Evolutionary conservation across 2,329 filamentous ascomycete genomes (phyloP).

Genomic region (Nigrospora sphaerica): DNA sequence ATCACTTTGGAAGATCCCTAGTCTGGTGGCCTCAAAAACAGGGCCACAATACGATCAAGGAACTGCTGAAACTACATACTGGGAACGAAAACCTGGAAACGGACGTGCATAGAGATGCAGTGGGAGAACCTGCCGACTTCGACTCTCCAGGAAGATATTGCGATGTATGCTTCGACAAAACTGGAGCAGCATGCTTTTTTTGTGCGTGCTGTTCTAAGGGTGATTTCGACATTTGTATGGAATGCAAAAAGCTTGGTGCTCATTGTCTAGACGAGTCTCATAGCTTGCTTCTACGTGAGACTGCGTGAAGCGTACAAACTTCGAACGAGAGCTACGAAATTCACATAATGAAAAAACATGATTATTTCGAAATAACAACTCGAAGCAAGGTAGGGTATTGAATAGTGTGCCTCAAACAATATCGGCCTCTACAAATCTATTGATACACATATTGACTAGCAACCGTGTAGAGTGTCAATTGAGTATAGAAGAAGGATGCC

Average conservation of each 20-base stretch:
- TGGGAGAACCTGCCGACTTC: neutral
- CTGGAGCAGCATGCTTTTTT: neutral
- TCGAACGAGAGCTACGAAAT: too few species aligned
- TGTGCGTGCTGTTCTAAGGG: neutral
- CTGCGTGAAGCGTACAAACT: too few species aligned
- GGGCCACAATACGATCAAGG: neutral
- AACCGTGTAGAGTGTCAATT: too few species aligned
- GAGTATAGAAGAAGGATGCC: too few species aligned
- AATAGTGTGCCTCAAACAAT: too few species aligned
- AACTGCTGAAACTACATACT: neutral
- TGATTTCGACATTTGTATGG: neutral
- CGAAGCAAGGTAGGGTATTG: too few species aligned
- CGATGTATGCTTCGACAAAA: neutral
- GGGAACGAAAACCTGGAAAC: neutral
- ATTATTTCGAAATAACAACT: too few species aligned
- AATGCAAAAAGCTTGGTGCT: neutral
- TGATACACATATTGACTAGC: too few species aligned
- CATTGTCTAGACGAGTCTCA: neutral
- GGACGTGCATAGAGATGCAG: too few species aligned
- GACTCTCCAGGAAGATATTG: neutral
- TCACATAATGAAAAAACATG: too few species aligned
- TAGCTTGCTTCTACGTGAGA: neutral
- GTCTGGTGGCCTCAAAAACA: neutral
- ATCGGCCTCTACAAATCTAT: too few species aligned
- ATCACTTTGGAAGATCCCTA: neutral